Evolutionary conservation across 306 rosid genomes (phyloP).

Genomic region (Boehmeria nivea): DNA sequence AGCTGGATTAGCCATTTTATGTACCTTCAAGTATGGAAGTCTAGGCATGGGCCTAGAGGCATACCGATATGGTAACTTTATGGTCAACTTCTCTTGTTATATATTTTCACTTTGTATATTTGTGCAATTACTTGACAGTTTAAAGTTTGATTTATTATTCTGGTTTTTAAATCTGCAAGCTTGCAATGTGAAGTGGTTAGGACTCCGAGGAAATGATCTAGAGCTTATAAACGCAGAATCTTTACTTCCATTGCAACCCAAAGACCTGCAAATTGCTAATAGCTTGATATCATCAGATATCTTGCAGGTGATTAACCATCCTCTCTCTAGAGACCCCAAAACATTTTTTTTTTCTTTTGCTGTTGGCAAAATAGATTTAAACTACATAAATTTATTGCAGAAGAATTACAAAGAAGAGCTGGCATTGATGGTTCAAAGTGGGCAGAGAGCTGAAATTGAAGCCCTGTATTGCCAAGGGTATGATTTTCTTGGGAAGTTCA

Average conservation of each 20-base stretch:
- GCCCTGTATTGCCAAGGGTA: slow-evolving; percentile 74
- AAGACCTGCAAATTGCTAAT: slow-evolving; percentile 74
- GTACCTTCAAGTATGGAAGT: slow-evolving; percentile 87
- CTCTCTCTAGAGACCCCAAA: background rate
- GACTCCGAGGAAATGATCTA: slow-evolving; percentile 64
- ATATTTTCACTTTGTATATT: no score
- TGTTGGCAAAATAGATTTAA: background rate
- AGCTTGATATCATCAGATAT: slow-evolving; percentile 69
- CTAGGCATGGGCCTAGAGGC: slow-evolving; percentile 91
- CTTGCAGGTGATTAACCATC: slow-evolving; percentile 45
- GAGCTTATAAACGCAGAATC: slow-evolving; percentile 58
- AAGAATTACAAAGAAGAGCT: slow-evolving; percentile 71
- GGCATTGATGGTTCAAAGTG: slow-evolving; percentile 55
- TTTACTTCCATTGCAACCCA: slow-evolving; percentile 52
- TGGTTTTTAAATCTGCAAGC: slow-evolving; percentile 31
- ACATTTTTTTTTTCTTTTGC: background rate
- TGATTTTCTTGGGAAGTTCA: slow-evolving; percentile 66
- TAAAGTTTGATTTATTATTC: no score
- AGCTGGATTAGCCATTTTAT: slow-evolving; percentile 83
- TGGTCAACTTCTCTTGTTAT: no score
- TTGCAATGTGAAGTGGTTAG: slow-evolving; percentile 85
- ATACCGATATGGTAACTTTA: slow-evolving; percentile 64
- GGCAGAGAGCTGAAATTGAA: slow-evolving; percentile 77
- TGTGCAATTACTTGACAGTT: no score
- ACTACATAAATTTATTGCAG: slow-evolving; percentile 35